These are phyloP conservation scores for Trichoderma guizhouense DNA, from an alignment of 2,329 filamentous ascomycete genomes.

Conservation along the genomic window DNA sequence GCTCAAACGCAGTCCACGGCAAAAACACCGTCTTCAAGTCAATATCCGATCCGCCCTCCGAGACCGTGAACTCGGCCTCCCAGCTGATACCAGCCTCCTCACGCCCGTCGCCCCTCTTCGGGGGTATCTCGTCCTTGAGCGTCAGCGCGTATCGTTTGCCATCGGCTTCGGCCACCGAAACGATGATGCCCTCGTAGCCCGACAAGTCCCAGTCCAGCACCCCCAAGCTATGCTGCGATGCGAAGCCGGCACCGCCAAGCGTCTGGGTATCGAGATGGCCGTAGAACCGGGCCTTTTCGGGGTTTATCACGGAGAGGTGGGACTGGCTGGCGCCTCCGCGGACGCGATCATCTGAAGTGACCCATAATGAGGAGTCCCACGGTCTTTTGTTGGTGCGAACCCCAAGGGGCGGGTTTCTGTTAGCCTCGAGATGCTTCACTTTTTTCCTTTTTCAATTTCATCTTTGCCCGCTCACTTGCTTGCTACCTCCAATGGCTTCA, in stretches of 20 bases:
- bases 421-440: conserved; percentile 10
- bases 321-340: conserved; percentile 67
- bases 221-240: conserved; percentile 68
- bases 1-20: conserved; percentile 61
- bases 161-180: conserved; percentile 53
- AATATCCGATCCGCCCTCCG: conserved; percentile 3
- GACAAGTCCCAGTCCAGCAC: conserved; percentile 61
- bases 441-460: not conserved
- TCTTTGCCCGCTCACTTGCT: not conserved
- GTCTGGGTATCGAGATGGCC: conserved; percentile 70
- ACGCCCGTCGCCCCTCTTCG: conserved; percentile 58
- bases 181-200: conserved; percentile 56
- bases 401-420: conserved; percentile 3
- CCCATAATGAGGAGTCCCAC: conserved; percentile 63
- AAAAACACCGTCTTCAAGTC: conserved; percentile 47
- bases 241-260: conserved; percentile 78
- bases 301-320: conserved; percentile 38
- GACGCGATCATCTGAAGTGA: conserved; percentile 70
- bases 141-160: conserved; percentile 70
- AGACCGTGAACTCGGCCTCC: conserved; percentile 64
- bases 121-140: conserved; percentile 66
- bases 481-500: not conserved
- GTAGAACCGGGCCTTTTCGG: conserved; percentile 55
- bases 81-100: conserved; percentile 70
- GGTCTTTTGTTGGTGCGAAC: conserved; percentile 38